Percentiles rank a stretch among this genome's conserved stretches.
Conservation (phyloP, 106 monocot species). For the Dendrobium chrysotoxum region DNA sequence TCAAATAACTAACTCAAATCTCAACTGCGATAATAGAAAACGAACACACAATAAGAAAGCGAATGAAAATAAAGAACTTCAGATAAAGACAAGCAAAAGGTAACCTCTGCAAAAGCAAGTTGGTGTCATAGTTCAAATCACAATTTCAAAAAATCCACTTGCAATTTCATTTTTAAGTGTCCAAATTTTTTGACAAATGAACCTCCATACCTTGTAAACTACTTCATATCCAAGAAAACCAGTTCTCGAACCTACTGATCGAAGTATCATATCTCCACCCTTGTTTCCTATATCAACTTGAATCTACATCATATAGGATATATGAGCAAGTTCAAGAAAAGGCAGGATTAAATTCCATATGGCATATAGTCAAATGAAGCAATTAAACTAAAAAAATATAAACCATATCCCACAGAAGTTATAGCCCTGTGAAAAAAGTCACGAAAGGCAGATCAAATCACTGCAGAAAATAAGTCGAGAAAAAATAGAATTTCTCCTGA, state of each 20-base stretch:
- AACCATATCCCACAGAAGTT: background rate
- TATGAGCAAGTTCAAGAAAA: background rate
- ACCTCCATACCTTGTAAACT: constrained; percentile 59
- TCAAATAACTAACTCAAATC: background rate
- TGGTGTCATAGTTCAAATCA: background rate
- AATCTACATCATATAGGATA: constrained; percentile 36
- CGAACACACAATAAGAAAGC: background rate
- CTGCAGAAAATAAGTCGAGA: background rate
- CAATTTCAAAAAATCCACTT: background rate
- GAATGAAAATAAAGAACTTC: background rate
- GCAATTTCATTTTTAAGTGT: background rate
- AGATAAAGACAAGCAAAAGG: background rate
- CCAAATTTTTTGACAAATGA: background rate
- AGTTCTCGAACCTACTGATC: constrained; percentile 46
- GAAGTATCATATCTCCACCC: constrained; percentile 49
- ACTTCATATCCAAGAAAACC: constrained; percentile 66
- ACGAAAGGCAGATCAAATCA: background rate
- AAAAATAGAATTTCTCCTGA: background rate
- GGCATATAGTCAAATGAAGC: background rate
- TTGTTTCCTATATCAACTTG: constrained; percentile 81
- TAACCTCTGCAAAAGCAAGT: background rate
- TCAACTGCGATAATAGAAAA: background rate
- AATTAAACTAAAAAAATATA: background rate
- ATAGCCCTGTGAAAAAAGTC: background rate
- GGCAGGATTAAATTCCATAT: background rate